Conservation (phyloP, 2,329 filamentous ascomycete genomes). For the Alternaria triticina region DNA sequence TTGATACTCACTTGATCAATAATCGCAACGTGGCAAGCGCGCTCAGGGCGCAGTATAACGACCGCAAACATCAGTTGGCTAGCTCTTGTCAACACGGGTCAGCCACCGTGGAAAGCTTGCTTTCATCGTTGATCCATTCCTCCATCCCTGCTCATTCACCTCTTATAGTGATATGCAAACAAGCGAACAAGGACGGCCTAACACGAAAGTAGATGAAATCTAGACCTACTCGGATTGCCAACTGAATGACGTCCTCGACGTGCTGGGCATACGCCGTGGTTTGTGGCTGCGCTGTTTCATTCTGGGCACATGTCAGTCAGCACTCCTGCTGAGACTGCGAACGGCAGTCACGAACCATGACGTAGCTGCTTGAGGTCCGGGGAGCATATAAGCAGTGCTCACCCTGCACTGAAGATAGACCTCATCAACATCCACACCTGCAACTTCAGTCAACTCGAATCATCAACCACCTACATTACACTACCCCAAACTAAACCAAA, state of each 20-base stretch:
- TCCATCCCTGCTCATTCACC: conserved; percentile 12
- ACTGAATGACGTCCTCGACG: conserved; percentile 4
- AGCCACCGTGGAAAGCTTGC: conserved; percentile 2
- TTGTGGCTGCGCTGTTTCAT: conserved; percentile 4
- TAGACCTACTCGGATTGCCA: not conserved
- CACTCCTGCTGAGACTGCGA: conserved; percentile 11
- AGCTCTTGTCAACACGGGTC: not conserved
- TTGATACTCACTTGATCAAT: not conserved
- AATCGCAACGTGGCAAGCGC: not conserved
- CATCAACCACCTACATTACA: not conserved
- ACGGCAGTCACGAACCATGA: conserved; percentile 25
- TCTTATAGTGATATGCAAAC: conserved; percentile 5
- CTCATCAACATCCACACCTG: conserved; percentile 22
- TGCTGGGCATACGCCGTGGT: not conserved
- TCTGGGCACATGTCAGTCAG: conserved; percentile 12
- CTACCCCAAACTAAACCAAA: conserved; percentile 19
- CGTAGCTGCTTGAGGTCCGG: conserved; percentile 20
- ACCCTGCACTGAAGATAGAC: conserved; percentile 2
- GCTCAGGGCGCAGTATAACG: not conserved
- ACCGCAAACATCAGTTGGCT: not conserved
- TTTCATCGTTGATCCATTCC: conserved; percentile 1
- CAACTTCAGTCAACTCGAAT: conserved; percentile 20
- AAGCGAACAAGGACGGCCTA: conserved; percentile 10
- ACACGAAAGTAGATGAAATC: conserved; percentile 1
- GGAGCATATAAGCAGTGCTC: conserved; percentile 29